These are phyloP conservation scores for Wickerhamomyces sp. DNA, from an alignment of 1,139 yeast species.

Conservation along the genomic window DNA sequence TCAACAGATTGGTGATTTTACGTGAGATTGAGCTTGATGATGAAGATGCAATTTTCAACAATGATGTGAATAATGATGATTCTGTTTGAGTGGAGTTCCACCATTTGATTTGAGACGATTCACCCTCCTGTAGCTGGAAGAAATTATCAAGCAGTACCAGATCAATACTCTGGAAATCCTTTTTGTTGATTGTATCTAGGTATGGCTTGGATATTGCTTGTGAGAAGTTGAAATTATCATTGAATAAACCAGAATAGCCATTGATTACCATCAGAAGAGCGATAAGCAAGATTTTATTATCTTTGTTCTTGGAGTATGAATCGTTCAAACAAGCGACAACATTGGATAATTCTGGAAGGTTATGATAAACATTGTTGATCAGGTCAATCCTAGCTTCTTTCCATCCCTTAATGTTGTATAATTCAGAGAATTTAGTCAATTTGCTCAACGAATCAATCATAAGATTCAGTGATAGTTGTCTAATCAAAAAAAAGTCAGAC, in stretches of 20 bases:
- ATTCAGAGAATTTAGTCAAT: constrained; percentile 33
- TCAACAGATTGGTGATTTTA: constrained; percentile 36
- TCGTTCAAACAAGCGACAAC: constrained; percentile 36
- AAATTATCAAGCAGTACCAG: constrained; percentile 47
- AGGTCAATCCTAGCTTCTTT: constrained; percentile 32
- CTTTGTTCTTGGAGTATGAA: constrained; percentile 26
- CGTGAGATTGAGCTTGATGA: constrained; percentile 29
- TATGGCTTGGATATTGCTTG: constrained; percentile 28
- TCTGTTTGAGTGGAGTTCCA: constrained; percentile 44
- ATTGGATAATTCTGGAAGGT: constrained; percentile 46
- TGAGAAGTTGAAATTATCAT: constrained; percentile 27
- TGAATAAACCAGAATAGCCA: constrained; percentile 28
- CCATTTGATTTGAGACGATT: constrained; percentile 51
- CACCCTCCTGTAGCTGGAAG: constrained; percentile 33
- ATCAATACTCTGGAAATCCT: constrained; percentile 41
- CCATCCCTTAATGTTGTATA: constrained; percentile 40
- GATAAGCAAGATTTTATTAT: constrained; percentile 35
- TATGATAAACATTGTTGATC: constrained; percentile 30
- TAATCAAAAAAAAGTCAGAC: constrained; percentile 50
- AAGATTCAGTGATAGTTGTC: constrained; percentile 61
- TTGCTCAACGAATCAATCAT: constrained; percentile 52
- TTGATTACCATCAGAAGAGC: constrained; percentile 30
- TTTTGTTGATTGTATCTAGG: constrained; percentile 27
- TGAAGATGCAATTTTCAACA: constrained; percentile 45
- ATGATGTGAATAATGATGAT: constrained; percentile 54